A percentile compares a stretch with the other conserved stretches of the same genome.
Evolutionary conservation across 2,329 filamentous ascomycete genomes (phyloP).

Genomic region (Xylaria multiplex): DNA sequence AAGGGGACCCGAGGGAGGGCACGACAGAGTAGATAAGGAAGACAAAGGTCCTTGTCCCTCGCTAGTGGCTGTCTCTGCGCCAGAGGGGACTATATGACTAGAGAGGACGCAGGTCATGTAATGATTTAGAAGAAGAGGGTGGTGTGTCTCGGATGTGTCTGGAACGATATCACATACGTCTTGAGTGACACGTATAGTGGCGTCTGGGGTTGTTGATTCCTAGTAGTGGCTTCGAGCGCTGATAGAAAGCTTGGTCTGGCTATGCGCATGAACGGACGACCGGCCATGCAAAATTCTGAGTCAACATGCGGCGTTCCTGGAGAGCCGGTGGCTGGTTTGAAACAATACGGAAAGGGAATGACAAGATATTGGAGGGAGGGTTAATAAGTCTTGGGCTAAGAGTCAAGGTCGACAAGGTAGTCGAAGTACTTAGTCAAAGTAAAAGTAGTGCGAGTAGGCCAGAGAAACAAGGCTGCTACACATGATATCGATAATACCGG

Average conservation of each 20-base stretch:
- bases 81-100: slow-evolving; percentile 36
- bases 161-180: slow-evolving; percentile 35
- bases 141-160: slow-evolving; percentile 40
- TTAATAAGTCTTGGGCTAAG: slow-evolving; percentile 5
- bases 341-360: not conserved
- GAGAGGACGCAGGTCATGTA: slow-evolving; percentile 19
- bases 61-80: slow-evolving; percentile 32
- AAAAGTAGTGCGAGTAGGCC: too few species aligned
- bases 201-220: slow-evolving; percentile 40
- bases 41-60: not conserved
- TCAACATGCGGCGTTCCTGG: slow-evolving; percentile 19
- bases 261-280: slow-evolving; percentile 15
- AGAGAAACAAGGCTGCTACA: too few species aligned
- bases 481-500: not conserved
- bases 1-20: slow-evolving; percentile 12
- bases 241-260: slow-evolving; percentile 6
- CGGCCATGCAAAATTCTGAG: slow-evolving; percentile 14
- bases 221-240: slow-evolving; percentile 35
- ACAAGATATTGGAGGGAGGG: not conserved
- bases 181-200: slow-evolving; percentile 36
- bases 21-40: slow-evolving; percentile 17
- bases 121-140: slow-evolving; percentile 34
- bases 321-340: slow-evolving; percentile 6
- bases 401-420: not conserved
- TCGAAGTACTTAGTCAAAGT: too few species aligned